phyloP scores from a whole-genome alignment of 2,329 filamentous ascomycete genomes.

The Trichophyton simii region DNA sequence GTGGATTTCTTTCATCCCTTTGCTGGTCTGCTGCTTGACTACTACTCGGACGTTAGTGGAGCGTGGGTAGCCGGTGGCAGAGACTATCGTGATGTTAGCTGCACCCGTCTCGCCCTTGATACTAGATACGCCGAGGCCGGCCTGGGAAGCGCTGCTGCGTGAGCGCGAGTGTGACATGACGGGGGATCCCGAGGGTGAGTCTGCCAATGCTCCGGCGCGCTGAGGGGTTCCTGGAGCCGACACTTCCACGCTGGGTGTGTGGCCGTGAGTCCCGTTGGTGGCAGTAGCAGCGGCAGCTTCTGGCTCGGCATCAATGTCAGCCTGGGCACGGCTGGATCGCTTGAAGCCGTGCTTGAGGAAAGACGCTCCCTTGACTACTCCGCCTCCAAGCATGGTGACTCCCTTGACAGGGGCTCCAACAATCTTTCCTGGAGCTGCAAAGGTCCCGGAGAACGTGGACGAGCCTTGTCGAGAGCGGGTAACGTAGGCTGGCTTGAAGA shows the following conservation, averaged over 20 bases:
- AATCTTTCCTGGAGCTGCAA: conserved; percentile 74
- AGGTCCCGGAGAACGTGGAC: conserved; percentile 84
- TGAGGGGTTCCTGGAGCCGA: conserved; percentile 22
- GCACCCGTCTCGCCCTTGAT: conserved; percentile 53
- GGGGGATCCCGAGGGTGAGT: conserved; percentile 13
- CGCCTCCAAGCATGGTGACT: conserved; percentile 65
- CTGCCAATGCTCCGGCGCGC: conserved; percentile 29
- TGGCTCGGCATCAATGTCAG: conserved; percentile 20
- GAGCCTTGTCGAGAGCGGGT: conserved; percentile 76
- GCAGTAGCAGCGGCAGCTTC: background rate
- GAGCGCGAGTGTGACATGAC: conserved; percentile 34
- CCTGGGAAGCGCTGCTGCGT: conserved; percentile 38
- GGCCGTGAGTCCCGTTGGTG: conserved; percentile 3
- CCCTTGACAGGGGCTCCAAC: conserved; percentile 94
- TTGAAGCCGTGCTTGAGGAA: conserved; percentile 81
- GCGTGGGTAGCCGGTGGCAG: conserved; percentile 63
- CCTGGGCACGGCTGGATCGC: conserved; percentile 42
- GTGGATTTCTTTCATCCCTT: conserved; percentile 62
- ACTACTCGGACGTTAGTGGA: conserved; percentile 67
- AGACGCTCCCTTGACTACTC: conserved; percentile 77
- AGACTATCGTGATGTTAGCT: conserved; percentile 67
- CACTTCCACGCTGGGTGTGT: conserved; percentile 10
- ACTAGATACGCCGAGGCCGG: conserved; percentile 37
- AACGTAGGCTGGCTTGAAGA: conserved; percentile 91
- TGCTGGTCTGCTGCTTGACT: conserved; percentile 54